Conservation (phyloP, 805 yeast genomes). For the Danielia oregonensis region DNA sequence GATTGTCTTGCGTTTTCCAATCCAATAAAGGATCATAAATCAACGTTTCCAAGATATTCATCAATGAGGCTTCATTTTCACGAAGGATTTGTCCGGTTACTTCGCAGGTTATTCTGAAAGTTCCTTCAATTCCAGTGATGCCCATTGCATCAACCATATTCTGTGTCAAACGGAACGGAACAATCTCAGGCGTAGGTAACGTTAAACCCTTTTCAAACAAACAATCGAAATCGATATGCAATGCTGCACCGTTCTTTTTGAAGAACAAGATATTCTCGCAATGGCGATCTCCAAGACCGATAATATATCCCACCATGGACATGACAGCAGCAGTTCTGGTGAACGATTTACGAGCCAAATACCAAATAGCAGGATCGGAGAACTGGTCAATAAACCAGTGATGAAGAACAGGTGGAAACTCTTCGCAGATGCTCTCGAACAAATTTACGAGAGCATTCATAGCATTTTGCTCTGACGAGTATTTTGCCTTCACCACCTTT, state of each 20-base stretch:
- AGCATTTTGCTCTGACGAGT: constrained; percentile 7
- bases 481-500: constrained; percentile 14
- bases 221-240: constrained; percentile 97
- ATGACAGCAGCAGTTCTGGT: constrained; percentile 86
- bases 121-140: constrained; percentile 83
- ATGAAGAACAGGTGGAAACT: constrained; percentile 67
- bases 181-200: constrained; percentile 79
- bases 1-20: constrained; percentile 53
- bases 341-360: constrained; percentile 67
- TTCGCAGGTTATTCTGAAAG: constrained; percentile 81
- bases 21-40: constrained; percentile 89
- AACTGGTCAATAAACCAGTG: constrained; percentile 87
- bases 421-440: constrained; percentile 25
- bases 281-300: constrained; percentile 96
- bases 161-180: constrained; percentile 88
- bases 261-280: constrained; percentile 83
- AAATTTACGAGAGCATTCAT: constrained; percentile 17
- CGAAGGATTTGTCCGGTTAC: constrained; percentile 72
- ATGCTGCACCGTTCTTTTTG: constrained; percentile 68
- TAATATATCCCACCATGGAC: constrained; percentile 93
- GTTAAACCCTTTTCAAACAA: constrained; percentile 83
- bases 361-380: constrained; percentile 89
- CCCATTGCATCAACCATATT: constrained; percentile 91
- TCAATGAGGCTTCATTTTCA: constrained; percentile 73
- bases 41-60: constrained; percentile 90